These are phyloP conservation scores for Talaromyces stipitatus DNA, from an alignment of 495 filamentous ascomycete species.

Conservation along the genomic window DNA sequence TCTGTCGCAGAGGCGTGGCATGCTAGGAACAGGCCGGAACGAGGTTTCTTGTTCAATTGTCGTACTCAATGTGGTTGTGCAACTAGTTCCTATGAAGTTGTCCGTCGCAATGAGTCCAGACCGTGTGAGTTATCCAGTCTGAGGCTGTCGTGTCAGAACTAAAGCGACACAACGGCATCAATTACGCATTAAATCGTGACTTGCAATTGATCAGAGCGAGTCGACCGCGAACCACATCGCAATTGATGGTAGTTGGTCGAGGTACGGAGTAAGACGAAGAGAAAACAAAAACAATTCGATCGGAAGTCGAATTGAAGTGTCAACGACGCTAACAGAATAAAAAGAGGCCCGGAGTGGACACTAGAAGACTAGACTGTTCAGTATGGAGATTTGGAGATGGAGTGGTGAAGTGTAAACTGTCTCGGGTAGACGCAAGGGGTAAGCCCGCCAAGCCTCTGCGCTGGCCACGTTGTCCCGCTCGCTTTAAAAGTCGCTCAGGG, in stretches of 20 bases:
- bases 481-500: too few relatives aligned
- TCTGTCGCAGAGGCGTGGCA: background rate
- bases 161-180: background rate
- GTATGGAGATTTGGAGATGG: background rate
- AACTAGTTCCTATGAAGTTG: background rate
- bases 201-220: constrained; percentile 72
- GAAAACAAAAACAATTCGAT: background rate
- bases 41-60: background rate
- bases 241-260: too few relatives aligned
- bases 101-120: background rate
- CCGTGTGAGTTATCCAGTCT: background rate
- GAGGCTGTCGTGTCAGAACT: background rate
- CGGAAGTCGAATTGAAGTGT: background rate
- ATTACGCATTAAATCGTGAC: constrained; percentile 38
- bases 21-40: background rate
- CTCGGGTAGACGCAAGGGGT: background rate
- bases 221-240: too few relatives aligned
- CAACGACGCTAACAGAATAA: background rate
- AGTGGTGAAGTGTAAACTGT: background rate
- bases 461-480: background rate
- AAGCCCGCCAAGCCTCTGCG: background rate
- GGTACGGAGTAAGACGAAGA: background rate
- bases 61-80: background rate
- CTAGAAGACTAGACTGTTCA: background rate
- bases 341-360: background rate